phyloP scores from a whole-genome alignment of 495 filamentous ascomycete species.

The Penicillium maclennaniae region DNA sequence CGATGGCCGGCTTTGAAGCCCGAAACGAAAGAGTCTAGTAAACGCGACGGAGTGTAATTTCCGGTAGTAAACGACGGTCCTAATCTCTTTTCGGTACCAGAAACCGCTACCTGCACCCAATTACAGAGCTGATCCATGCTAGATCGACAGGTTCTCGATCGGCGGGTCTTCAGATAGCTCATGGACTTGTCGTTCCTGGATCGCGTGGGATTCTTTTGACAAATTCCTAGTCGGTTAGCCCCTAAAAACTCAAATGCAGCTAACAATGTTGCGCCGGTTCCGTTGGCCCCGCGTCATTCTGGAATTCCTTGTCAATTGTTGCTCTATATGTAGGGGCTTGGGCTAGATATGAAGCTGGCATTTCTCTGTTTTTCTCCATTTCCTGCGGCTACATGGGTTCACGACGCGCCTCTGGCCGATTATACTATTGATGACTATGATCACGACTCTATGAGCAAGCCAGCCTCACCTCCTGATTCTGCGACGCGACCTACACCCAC shows the following conservation, averaged over 20 bases:
- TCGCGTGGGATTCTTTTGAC: conserved; percentile 17
- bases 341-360: conserved; percentile 1
- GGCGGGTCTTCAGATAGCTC: conserved; percentile 11
- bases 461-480: neutral
- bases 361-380: conserved; percentile 9
- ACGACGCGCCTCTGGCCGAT: neutral
- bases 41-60: neutral
- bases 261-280: conserved; percentile 4
- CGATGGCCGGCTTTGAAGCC: conserved; percentile 4
- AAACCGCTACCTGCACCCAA: conserved; percentile 8
- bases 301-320: conserved; percentile 12
- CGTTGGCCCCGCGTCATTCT: conserved; percentile 11
- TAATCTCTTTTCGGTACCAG: conserved; percentile 9
- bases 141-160: conserved; percentile 20
- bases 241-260: conserved; percentile 14
- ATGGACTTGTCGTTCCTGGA: conserved; percentile 3
- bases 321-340: conserved; percentile 12
- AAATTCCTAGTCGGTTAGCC: conserved; percentile 9
- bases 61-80: conserved; percentile 11
- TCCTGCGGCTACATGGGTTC: conserved; percentile 3
- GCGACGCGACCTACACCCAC: neutral
- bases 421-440: neutral
- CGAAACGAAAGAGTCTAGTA: conserved; percentile 6
- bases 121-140: conserved; percentile 18
- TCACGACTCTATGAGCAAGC: neutral